phyloP scores from a whole-genome alignment of 2,329 filamentous ascomycete genomes.

The Alternaria novae-zelandiae region DNA sequence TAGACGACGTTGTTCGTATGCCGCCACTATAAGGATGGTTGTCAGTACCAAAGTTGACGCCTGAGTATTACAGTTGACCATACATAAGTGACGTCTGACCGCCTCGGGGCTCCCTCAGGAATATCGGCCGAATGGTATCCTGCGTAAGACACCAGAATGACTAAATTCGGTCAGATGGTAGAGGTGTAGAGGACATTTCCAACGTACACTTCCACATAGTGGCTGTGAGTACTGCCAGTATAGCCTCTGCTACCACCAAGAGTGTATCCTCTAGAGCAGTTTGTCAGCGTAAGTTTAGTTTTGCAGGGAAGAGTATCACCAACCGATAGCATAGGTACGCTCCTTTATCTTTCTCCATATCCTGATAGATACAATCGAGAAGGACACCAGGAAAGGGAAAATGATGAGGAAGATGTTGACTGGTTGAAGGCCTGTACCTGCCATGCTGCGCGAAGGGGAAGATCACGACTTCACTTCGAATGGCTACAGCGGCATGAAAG shows the following conservation, averaged over 20 bases:
- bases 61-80: not conserved
- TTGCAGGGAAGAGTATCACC: not conserved
- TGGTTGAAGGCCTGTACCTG: conserved; percentile 7
- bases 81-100: not conserved
- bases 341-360: conserved; percentile 6
- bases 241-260: not conserved
- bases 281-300: not conserved
- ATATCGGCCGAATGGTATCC: conserved; percentile 5
- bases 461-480: too few relatives aligned
- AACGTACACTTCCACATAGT: not conserved
- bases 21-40: conserved; percentile 5
- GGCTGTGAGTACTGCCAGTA: not conserved
- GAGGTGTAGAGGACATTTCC: not conserved
- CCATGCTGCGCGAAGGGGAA: not conserved
- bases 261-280: not conserved
- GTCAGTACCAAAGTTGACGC: not conserved
- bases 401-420: conserved; percentile 7
- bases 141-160: not conserved
- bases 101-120: conserved; percentile 4
- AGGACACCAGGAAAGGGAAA: conserved; percentile 6
- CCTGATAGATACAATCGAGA: conserved; percentile 2
- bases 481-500: too few relatives aligned
- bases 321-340: conserved; percentile 3
- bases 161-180: not conserved
- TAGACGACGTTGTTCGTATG: conserved; percentile 7